Evolutionary conservation across 495 filamentous ascomycete genomes (phyloP).

Genomic region (Podospora australis): DNA sequence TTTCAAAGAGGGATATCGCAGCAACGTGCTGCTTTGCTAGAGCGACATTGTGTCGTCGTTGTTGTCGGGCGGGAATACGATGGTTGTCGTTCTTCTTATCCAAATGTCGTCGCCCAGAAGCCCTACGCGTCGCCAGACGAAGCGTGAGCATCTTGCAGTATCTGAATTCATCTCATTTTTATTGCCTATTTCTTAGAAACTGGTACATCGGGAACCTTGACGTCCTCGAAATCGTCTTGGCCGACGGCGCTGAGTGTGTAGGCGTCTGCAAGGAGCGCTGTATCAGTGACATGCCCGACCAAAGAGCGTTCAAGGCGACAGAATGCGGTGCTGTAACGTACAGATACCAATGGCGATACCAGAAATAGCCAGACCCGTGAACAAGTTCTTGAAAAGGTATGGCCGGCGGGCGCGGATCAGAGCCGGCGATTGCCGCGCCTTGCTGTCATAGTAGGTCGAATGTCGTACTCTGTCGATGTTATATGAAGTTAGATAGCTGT

Average conservation of each 20-base stretch:
- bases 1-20: too few relatives aligned
- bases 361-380: constrained; percentile 65
- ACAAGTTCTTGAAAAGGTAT: constrained; percentile 81
- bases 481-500: too few relatives aligned
- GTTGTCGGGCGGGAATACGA: too few relatives aligned
- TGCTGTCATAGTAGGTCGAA: constrained; percentile 85
- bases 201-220: constrained; percentile 69
- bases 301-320: neutral
- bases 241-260: constrained; percentile 86
- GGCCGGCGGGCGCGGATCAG: constrained; percentile 86
- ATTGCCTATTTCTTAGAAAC: constrained; percentile 24
- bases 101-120: neutral
- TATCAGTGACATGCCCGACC: neutral
- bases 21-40: too few relatives aligned
- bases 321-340: constrained; percentile 27
- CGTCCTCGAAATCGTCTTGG: constrained; percentile 97
- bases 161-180: neutral
- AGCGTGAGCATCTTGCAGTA: too few relatives aligned
- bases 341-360: constrained; percentile 73
- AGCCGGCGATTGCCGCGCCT: constrained; percentile 71
- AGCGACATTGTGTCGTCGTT: too few relatives aligned
- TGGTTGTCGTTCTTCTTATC: neutral
- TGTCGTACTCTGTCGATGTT: constrained; percentile 50
- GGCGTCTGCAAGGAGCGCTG: constrained; percentile 51
- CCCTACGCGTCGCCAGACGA: too few relatives aligned